Base-by-base conservation (phyloP, 352 stramenopile species). In the Pythium chondricola region DNA sequence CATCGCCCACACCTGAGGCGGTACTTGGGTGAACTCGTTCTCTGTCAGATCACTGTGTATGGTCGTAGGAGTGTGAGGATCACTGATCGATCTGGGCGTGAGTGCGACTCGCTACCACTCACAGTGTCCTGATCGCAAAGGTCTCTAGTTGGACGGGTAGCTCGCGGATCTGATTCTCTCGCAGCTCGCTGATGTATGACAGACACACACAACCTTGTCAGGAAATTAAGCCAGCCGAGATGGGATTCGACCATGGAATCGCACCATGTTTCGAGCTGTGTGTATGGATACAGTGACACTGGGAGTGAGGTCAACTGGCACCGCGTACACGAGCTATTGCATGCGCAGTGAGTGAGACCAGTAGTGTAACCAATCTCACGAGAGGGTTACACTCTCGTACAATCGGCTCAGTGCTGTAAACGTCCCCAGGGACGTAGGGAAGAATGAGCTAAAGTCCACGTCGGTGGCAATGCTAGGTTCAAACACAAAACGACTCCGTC, bases 91-190 rank as follows among this genome's bases (percentile, higher is more conserved):
- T n/a, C n/a, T n/a, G n/a, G n/a, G n/a, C n/a, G n/a, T n/a, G n/a
- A n/a, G n/a, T n/a, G n/a, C n/a, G n/a, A n/a, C n/a, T n/a, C n/a
- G n/a, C n/a, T n/a, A n/a, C n/a, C n/a, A 58, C 67, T 6, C 56
- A 78, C 67, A 78, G 38, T n/a, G 41, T 54, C 25, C 66, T 53
- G 30, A 78, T 71, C 14, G 16, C 30, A 9, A 55, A 67, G 32
- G 46, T 46, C 32, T 70, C 25, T 24, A 72, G 65, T 40, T 78
- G 67, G 2, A 58, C 40, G 22, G 68, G 65, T 3, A 74, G 39
- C 2, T 56, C 44, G 18, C 68, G 26, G 30, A 74, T 54, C 17
- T 39, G 43, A 31, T 74, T 74, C 18, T 49, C 36, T 44, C 59
- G 48, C 17, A 48, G 29, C 6, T 43, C 52, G 30, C 40, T 58